Conservation (phyloP, 257 asterid genomes). For the Euphrasia confusa region DNA sequence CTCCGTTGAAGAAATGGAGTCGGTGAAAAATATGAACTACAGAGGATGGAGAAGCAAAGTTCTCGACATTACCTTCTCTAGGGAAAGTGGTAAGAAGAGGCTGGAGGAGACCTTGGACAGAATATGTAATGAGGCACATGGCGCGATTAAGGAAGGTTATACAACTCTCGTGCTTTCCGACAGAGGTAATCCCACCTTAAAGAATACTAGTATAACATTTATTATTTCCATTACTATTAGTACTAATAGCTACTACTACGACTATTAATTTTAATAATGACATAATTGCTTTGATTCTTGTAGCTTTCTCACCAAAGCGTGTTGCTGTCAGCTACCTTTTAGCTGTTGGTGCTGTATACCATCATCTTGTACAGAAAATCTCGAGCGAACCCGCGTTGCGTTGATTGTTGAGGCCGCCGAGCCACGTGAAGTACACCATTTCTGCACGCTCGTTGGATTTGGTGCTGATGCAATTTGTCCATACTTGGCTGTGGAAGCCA, state of each 20-base stretch:
- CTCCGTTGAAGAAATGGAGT: conserved; percentile 83
- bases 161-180: conserved; percentile 86
- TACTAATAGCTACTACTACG: neutral
- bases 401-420: conserved; percentile 92
- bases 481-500: conserved; percentile 82
- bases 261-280: neutral
- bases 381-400: conserved; percentile 92
- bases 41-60: conserved; percentile 97
- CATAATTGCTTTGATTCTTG: conserved; percentile 21
- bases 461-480: conserved; percentile 99
- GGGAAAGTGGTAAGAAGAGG: conserved; percentile 67
- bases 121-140: conserved; percentile 81
- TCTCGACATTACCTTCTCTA: conserved; percentile 80
- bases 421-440: conserved; percentile 99
- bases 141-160: conserved; percentile 88
- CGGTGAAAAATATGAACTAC: conserved; percentile 83
- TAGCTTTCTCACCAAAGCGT: conserved; percentile 78
- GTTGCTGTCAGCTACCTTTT: conserved; percentile 90
- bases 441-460: conserved; percentile 95
- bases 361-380: conserved; percentile 89
- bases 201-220: neutral
- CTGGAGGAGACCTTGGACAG: conserved; percentile 88
- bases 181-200: conserved; percentile 54
- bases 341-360: conserved; percentile 99
- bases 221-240: too few species aligned